Base-by-base conservation (phyloP, 1,139 yeast genomes). In the Yarrowia galli region DNA sequence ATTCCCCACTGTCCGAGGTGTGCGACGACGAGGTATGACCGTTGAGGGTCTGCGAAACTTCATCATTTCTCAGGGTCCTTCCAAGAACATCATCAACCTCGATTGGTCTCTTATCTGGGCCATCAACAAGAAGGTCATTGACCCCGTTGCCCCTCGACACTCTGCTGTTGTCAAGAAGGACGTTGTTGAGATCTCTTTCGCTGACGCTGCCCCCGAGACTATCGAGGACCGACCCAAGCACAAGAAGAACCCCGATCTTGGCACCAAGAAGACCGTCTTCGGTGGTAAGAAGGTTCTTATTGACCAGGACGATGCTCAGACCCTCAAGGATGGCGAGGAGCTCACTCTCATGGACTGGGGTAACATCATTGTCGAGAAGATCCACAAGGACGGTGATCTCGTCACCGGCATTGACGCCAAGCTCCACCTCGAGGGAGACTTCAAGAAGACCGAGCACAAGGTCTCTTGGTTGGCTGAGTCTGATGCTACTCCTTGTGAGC, bases 311-410 rank as follows among this genome's bases (percentile, higher is more conserved):
- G 99, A 95, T 80, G 98, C 98, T 68, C 84, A 82, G 70, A 82
- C 88, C 38, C 82, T 91, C 71, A 78, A 81, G 69, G 86, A 84
- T 68, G 84, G 83, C 69, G 98, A 95, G 81, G 98, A 95, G 82
- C 84, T 93, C 70, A 95, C 98, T 51, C 86, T 95, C 76, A 95
- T 95, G 99, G 98, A 95, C 81, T 95, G 99, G 99, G 98, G 98
- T 85, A 95, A 95, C 77, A 92, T 89, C 68, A 89, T 95, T 73
- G 82, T 93, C 72, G 85, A 90, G 74, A 87, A 87, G 79, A 85
- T 93, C 75, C 80, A 81, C 76, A 89, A 86, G 78, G 79, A 79
- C 32, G 88, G 83, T 72, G 85, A 83, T 68, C 74, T 82, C 54
- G 89, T 89, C 68, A 83, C 83, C 68, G 82, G 88, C 3, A 81